A percentile compares a stretch with the other conserved stretches of the same genome.
phyloP scores from a whole-genome alignment of 805 yeast species.

The Yamadazyma insecticola region DNA sequence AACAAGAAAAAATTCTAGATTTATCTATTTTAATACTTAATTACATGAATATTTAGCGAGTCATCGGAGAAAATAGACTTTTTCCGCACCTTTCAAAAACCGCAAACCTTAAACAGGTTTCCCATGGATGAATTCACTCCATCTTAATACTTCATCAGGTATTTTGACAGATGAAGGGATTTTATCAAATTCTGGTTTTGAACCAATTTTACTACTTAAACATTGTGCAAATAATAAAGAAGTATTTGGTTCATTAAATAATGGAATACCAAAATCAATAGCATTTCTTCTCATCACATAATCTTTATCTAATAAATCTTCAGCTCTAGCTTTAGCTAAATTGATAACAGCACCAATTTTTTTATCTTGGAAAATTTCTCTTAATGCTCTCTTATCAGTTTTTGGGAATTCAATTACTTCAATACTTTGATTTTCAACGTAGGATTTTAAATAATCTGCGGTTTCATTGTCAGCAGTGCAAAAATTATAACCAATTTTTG shows the following conservation, averaged over 20 bases:
- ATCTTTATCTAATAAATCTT: slow-evolving; percentile 76
- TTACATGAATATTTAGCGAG: no score
- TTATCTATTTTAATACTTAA: no score
- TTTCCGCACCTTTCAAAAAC: no score
- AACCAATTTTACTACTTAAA: slow-evolving; percentile 61
- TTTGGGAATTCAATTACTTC: slow-evolving; percentile 85
- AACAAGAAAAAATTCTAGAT: no score
- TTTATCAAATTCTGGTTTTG: slow-evolving; percentile 48
- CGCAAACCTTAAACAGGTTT: slow-evolving; percentile 71
- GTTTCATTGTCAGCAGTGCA: slow-evolving; percentile 74
- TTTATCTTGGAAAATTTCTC: slow-evolving; percentile 88
- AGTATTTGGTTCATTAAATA: slow-evolving; percentile 96
- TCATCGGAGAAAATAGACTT: no score
- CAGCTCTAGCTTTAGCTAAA: slow-evolving; percentile 88
- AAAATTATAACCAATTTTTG: slow-evolving; percentile 74
- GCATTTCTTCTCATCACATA: slow-evolving; percentile 99
- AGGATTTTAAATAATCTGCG: slow-evolving; percentile 58
- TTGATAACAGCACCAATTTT: slow-evolving; percentile 87
- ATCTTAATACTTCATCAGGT: slow-evolving; percentile 85
- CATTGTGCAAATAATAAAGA: slow-evolving; percentile 82
- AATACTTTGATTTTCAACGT: slow-evolving; percentile 39
- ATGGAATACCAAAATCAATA: slow-evolving; percentile 93
- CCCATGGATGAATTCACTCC: slow-evolving; percentile 97
- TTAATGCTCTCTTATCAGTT: slow-evolving; percentile 85
- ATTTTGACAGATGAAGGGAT: slow-evolving; percentile 43